phyloP scores from a whole-genome alignment of 2,329 filamentous ascomycete species.

The Exophiala viscosa region DNA sequence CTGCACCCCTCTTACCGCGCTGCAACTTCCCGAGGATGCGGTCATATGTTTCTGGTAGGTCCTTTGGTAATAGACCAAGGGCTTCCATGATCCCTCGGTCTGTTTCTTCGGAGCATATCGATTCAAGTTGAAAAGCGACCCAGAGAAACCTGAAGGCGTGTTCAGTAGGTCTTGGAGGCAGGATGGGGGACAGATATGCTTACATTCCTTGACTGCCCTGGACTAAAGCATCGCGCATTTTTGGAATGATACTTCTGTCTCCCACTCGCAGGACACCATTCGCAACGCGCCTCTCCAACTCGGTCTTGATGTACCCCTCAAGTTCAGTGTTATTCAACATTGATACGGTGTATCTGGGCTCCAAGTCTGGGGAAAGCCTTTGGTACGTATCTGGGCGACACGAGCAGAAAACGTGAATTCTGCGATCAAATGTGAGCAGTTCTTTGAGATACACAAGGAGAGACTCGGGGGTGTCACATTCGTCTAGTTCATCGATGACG shows the following conservation, averaged over 20 bases:
- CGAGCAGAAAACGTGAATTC: constrained; percentile 19
- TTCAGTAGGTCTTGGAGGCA: neutral
- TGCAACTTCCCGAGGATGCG: constrained; percentile 7
- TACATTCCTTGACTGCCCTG: constrained; percentile 24
- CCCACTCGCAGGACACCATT: constrained; percentile 7
- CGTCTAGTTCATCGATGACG: constrained; percentile 22
- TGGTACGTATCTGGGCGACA: constrained; percentile 22
- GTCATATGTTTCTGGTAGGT: constrained; percentile 11
- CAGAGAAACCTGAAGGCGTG: constrained; percentile 24
- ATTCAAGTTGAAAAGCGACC: constrained; percentile 22
- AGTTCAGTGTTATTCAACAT: constrained; percentile 18
- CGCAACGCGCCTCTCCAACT: constrained; percentile 9
- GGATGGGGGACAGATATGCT: neutral
- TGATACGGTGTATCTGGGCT: constrained; percentile 5
- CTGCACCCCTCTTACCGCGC: neutral
- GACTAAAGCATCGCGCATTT: constrained; percentile 15
- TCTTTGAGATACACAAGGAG: constrained; percentile 4
- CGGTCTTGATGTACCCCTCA: constrained; percentile 12
- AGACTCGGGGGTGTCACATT: constrained; percentile 1
- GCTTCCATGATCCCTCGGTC: constrained; percentile 23
- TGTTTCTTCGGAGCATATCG: constrained; percentile 20
- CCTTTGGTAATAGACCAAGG: constrained; percentile 10
- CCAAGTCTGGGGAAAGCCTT: constrained; percentile 1
- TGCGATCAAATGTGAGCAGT: neutral
- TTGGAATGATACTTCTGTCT: constrained; percentile 18